These are phyloP conservation scores for Boletus rufocinnamomeus DNA, from an alignment of 768 basidiomycete species.

Conservation along the genomic window DNA sequence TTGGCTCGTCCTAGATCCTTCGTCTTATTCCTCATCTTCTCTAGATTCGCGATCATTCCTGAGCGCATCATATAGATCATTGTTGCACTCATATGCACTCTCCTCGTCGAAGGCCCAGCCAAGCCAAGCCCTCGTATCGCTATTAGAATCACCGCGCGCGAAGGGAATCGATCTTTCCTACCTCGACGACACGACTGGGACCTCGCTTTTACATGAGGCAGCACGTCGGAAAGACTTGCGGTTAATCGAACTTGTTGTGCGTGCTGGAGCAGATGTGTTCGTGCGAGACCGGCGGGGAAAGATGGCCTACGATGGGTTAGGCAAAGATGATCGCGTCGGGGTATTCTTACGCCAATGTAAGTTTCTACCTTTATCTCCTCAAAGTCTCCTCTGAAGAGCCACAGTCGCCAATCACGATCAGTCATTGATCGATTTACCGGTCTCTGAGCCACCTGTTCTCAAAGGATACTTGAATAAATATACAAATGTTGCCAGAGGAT, in stretches of 20 bases:
- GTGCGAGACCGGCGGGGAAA: slow-evolving; percentile 77
- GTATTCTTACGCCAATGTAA: slow-evolving; percentile 83
- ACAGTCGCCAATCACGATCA: slow-evolving; percentile 81
- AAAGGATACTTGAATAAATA: slow-evolving; percentile 90
- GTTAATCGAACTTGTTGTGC: slow-evolving; percentile 80
- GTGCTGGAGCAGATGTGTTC: slow-evolving; percentile 88
- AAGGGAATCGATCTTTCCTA: slow-evolving; percentile 76
- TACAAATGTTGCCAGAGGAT: slow-evolving; percentile 88
- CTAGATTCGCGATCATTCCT: slow-evolving; percentile 77
- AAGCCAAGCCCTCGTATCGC: slow-evolving; percentile 47
- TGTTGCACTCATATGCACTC: slow-evolving; percentile 72
- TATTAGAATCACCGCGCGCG: slow-evolving; percentile 70
- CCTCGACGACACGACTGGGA: slow-evolving; percentile 76
- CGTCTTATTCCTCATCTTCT: slow-evolving; percentile 7
- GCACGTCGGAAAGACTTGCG: slow-evolving; percentile 77
- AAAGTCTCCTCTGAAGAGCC: slow-evolving; percentile 2
- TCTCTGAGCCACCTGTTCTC: slow-evolving; percentile 58
- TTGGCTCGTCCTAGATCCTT: neutral
- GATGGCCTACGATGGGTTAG: slow-evolving; percentile 64
- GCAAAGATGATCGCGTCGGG: slow-evolving; percentile 78
- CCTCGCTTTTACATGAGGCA: slow-evolving; percentile 84
- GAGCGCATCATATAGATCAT: slow-evolving; percentile 71
- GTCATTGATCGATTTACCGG: slow-evolving; percentile 55
- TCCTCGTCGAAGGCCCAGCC: slow-evolving; percentile 50
- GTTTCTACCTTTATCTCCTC: slow-evolving; percentile 29